Evolutionary conservation across 163 green algal species (phyloP), one percentile per base, ranked within the genome.

Genomic region (Scenedesmus sp.): DNA sequence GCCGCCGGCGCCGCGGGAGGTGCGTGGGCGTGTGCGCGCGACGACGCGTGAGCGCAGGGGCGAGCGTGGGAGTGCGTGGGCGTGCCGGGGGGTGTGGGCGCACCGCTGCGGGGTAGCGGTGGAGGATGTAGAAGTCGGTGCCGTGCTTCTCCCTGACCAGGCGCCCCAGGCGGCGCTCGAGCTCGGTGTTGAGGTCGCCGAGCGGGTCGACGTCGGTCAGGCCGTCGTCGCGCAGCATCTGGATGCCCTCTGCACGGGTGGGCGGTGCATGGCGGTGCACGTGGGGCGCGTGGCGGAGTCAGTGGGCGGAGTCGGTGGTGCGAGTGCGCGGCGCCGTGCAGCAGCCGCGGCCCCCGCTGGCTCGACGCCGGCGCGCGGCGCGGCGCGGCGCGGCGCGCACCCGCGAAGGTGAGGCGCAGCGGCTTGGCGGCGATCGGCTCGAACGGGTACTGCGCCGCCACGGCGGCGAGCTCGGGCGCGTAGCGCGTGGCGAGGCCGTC

Each of bases 101-200:
- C 70, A 94, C 85, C 34, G 76, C 85, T 47, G 90, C 70, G 22
- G 92, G 90, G 78, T 92, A 95, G 58, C 87, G 84, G 85, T 97
- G 90, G 42, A 99, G 88, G 50, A 98, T 97, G 91, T 97, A 99
- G 81, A 99, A 99, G 89, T 99, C 96, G 2, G 94, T 98, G 65
- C 88, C 80, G 88, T 97, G 96, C 92, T 98, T 96, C 36, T 96
- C 81, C 87, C 97, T 97, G 5, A 99, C 92, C 6, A 99, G 82
- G 65, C 87, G 86, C n/a, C 96, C 96, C 67, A 99, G 89, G 14
- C 81, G 73, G 15, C 93, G 86, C 85, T 99, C 96, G 62, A 91
- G 69, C 83, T 98, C 93, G 0, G 96, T 99, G 87, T 89, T 95
- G 3, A 99, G 85, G 86, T 99, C 96, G 15, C 89, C 95, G 42